A percentile compares a stretch with the other conserved stretches of the same genome.
phyloP scores from a whole-genome alignment of 208 protist species.

The Acanthamoeba quina region DNA sequence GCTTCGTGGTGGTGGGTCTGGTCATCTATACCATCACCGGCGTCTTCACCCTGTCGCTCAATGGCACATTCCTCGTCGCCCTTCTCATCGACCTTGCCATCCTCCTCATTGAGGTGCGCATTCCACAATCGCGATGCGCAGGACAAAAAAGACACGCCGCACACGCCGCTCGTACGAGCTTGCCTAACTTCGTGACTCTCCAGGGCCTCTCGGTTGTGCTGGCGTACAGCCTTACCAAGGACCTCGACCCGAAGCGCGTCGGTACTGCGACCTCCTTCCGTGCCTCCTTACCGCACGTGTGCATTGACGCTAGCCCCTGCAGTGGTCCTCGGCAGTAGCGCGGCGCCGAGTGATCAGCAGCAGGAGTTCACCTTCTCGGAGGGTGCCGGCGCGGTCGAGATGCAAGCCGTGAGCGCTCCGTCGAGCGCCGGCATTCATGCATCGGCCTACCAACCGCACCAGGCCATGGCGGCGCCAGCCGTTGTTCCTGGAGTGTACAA shows the following conservation, averaged over 20 bases:
- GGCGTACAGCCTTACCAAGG: not conserved
- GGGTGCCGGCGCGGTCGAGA: not conserved
- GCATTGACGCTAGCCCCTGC: not conserved
- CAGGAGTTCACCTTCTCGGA: not conserved
- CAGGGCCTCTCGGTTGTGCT: not conserved
- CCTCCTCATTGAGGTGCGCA: not conserved
- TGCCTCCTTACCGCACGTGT: not conserved
- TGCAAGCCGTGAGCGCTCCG: not conserved
- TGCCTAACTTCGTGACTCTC: too few species aligned
- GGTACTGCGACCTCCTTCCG: not conserved
- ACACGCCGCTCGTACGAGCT: too few species aligned
- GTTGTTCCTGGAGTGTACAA: not conserved
- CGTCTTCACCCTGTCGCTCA: not conserved
- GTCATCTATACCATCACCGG: not conserved
- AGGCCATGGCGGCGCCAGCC: not conserved
- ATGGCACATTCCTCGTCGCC: not conserved
- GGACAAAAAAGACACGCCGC: too few species aligned
- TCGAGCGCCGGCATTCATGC: not conserved
- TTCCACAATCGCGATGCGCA: not conserved
- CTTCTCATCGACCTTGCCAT: not conserved
- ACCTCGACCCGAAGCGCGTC: slow-evolving; percentile 28
- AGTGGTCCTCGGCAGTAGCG: not conserved
- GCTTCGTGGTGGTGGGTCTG: not conserved
- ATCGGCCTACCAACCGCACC: too few species aligned
- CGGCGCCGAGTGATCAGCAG: not conserved